Evolutionary conservation across 371 early-diverging fungal genomes (phyloP).

Genomic region (Syncephalastrum racemosum): DNA sequence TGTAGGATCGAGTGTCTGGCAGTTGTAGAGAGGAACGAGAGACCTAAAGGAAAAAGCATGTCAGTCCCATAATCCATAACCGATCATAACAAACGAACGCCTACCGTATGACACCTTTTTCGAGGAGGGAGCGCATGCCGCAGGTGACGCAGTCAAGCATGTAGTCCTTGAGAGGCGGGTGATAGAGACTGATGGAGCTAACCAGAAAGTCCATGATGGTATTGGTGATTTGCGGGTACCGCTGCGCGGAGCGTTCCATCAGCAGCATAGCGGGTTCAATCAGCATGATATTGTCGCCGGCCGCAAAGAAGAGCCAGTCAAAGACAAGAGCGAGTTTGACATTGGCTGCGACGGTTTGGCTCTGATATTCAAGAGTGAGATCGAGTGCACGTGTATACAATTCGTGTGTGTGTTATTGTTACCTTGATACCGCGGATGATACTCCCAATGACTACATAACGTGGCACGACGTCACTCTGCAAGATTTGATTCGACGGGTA

Average conservation of each 20-base stretch:
- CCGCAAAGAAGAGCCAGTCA: conserved; percentile 79
- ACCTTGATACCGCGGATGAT: conserved; percentile 64
- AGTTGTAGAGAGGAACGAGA: conserved; percentile 34
- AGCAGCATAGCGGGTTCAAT: conserved; percentile 77
- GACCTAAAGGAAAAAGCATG: conserved; percentile 20
- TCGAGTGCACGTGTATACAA: neutral
- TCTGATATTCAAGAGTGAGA: conserved; percentile 15
- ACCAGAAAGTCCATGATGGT: conserved; percentile 66
- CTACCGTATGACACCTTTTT: conserved; percentile 66
- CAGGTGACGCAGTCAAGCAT: conserved; percentile 51
- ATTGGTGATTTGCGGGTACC: conserved; percentile 65
- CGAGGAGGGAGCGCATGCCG: conserved; percentile 60
- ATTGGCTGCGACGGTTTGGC: conserved; percentile 59
- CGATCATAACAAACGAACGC: neutral
- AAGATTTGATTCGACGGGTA: conserved; percentile 79
- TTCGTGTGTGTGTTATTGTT: too few relatives aligned
- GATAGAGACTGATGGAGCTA: conserved; percentile 58
- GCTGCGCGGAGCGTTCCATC: conserved; percentile 68
- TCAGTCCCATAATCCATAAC: neutral
- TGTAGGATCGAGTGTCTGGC: conserved; percentile 24
- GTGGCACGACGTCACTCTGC: conserved; percentile 73
- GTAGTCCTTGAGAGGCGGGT: conserved; percentile 50
- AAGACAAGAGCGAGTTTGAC: conserved; percentile 73
- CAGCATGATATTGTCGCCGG: conserved; percentile 74
- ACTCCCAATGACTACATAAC: conserved; percentile 72